Conservation (phyloP, 2,329 filamentous ascomycete genomes). For the Fusarium stilboides region DNA sequence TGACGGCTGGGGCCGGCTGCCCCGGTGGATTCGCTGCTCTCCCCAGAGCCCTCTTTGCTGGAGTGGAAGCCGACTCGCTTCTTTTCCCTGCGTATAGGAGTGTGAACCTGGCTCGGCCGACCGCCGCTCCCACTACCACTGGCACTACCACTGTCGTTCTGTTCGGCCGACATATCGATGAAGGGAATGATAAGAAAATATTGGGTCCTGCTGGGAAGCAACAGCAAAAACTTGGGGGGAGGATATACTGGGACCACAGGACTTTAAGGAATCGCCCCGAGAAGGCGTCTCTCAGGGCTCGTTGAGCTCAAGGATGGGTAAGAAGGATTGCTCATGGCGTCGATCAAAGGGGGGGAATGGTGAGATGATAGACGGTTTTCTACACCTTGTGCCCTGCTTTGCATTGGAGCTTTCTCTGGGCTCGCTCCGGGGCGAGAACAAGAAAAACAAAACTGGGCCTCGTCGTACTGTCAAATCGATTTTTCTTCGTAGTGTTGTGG, state of each 20-base stretch:
- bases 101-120: slow-evolving; percentile 50
- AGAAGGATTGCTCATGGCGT: slow-evolving; percentile 40
- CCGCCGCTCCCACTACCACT: slow-evolving; percentile 46
- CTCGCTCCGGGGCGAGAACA: slow-evolving; percentile 45
- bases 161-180: slow-evolving; percentile 43
- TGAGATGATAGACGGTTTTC: slow-evolving; percentile 36
- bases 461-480: slow-evolving; percentile 25
- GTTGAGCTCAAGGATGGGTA: slow-evolving; percentile 18
- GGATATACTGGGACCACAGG: slow-evolving; percentile 8
- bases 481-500: slow-evolving; percentile 21
- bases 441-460: slow-evolving; percentile 51
- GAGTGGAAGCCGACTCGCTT: slow-evolving; percentile 59
- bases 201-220: slow-evolving; percentile 9
- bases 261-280: slow-evolving; percentile 30
- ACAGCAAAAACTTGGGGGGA: background rate
- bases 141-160: slow-evolving; percentile 48
- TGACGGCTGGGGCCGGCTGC: slow-evolving; percentile 17
- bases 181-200: slow-evolving; percentile 9
- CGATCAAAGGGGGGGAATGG: slow-evolving; percentile 39
- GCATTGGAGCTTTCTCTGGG: slow-evolving; percentile 37
- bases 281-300: slow-evolving; percentile 39
- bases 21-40: slow-evolving; percentile 11
- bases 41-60: slow-evolving; percentile 48
- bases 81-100: slow-evolving; percentile 57
- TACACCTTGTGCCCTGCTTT: background rate